Evolutionary conservation across 2,329 filamentous ascomycete genomes (phyloP).

Genomic region (Diaporthe velutina): DNA sequence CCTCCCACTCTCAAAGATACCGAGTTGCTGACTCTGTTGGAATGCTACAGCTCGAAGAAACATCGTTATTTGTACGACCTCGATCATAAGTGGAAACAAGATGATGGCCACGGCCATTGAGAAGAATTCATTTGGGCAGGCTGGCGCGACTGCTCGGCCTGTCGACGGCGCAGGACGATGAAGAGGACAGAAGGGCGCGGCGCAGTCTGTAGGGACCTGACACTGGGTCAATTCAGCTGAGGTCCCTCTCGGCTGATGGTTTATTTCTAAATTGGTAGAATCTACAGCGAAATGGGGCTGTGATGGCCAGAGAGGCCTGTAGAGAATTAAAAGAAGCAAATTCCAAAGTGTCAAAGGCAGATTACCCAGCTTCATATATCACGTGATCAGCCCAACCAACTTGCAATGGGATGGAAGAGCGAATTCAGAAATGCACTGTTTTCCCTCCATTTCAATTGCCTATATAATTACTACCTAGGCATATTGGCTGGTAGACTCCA

Average conservation of each 20-base stretch:
- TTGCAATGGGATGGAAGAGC: not conserved
- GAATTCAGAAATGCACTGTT: not conserved
- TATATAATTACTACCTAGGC: not conserved
- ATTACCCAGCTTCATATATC: not conserved
- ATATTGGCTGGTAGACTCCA: slow-evolving; percentile 11
- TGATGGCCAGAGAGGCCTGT: not conserved
- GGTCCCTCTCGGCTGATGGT: slow-evolving; percentile 4
- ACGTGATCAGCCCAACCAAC: slow-evolving; percentile 7
- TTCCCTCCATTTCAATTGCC: not conserved
- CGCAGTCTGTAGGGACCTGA: not conserved
- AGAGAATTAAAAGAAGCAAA: not conserved
- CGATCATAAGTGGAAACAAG: slow-evolving; percentile 87
- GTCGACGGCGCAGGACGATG: slow-evolving; percentile 23
- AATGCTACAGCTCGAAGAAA: slow-evolving; percentile 73
- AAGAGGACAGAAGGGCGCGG: not conserved
- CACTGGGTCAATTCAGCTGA: not conserved
- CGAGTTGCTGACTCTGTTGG: slow-evolving; percentile 27
- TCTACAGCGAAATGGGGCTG: slow-evolving; percentile 15
- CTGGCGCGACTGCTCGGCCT: slow-evolving; percentile 46
- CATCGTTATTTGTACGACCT: slow-evolving; percentile 93
- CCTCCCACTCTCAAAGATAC: not conserved
- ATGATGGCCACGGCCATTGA: slow-evolving; percentile 91
- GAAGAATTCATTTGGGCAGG: slow-evolving; percentile 71
- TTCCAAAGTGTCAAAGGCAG: not conserved
- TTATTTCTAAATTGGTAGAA: slow-evolving; percentile 6